These are phyloP conservation scores for Pichia occidentalis DNA, from an alignment of 805 yeast genomes.

Conservation along the genomic window DNA sequence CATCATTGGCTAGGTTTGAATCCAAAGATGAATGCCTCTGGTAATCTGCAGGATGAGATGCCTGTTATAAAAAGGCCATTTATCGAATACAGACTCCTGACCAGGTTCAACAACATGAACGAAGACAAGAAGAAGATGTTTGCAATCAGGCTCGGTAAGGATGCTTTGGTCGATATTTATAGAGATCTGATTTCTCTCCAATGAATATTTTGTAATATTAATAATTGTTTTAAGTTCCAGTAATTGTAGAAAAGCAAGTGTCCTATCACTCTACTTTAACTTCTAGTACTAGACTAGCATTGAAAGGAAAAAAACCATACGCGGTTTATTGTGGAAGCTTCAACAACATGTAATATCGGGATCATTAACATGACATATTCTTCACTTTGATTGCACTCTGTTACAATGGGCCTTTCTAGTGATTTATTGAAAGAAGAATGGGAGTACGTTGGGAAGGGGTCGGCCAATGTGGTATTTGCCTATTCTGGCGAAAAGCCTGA, in stretches of 20 bases:
- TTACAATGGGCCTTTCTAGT: background rate
- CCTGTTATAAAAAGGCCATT: slow-evolving; percentile 51
- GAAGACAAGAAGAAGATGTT: slow-evolving; percentile 50
- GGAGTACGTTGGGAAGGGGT: slow-evolving; percentile 40
- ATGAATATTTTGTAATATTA: slow-evolving; percentile 9
- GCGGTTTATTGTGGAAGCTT: no score
- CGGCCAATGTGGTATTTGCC: slow-evolving; percentile 42
- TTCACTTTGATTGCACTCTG: no score
- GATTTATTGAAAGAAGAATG: slow-evolving; percentile 23
- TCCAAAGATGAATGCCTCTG: slow-evolving; percentile 59
- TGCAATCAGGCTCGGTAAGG: slow-evolving; percentile 52
- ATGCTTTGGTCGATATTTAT: slow-evolving; percentile 56
- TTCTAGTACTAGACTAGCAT: no score
- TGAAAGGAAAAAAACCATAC: no score
- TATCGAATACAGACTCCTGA: slow-evolving; percentile 55
- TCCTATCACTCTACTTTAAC: no score
- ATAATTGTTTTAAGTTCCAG: no score
- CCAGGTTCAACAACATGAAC: slow-evolving; percentile 46
- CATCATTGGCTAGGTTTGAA: slow-evolving; percentile 72
- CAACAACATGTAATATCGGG: no score
- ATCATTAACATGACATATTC: no score
- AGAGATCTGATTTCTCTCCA: slow-evolving; percentile 43
- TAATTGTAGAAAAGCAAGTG: no score
- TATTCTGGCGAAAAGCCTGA: slow-evolving; percentile 32
- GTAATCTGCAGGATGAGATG: slow-evolving; percentile 29